A percentile compares a stretch with the other conserved stretches of the same genome.
Evolutionary conservation across 164 flowering plant genomes (phyloP).

Genomic region (Tinospora cordifolia): DNA sequence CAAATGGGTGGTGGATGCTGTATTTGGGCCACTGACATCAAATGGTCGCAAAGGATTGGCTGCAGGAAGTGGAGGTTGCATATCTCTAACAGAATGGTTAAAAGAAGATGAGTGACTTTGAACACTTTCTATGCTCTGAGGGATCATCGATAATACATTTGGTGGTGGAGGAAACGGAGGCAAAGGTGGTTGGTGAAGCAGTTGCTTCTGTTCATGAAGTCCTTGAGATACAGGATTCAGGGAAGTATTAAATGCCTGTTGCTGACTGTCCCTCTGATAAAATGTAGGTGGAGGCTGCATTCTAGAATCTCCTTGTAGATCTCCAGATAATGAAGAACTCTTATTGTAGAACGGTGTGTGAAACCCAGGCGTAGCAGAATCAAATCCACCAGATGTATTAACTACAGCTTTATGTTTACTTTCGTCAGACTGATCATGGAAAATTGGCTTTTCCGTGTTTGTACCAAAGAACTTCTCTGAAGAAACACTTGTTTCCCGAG

Average conservation of each 20-base stretch:
- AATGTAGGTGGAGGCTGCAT: constrained; percentile 30
- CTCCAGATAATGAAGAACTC: constrained; percentile 32
- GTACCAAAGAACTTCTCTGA: constrained; percentile 44
- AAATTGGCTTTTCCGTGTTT: constrained; percentile 16
- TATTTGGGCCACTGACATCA: constrained; percentile 22
- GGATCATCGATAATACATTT: constrained; percentile 37
- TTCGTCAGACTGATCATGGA: constrained; percentile 54
- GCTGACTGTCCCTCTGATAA: constrained; percentile 36
- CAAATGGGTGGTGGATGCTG: constrained; percentile 8
- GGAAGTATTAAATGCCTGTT: constrained; percentile 26
- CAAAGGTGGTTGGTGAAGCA: constrained; percentile 67
- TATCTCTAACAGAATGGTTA: constrained; percentile 34
- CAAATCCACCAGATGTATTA: constrained; percentile 30
- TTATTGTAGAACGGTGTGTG: constrained; percentile 31
- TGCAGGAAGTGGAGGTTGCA: constrained; percentile 31
- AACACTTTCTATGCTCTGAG: constrained; percentile 39
- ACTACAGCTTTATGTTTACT: constrained; percentile 28
- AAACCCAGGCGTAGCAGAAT: constrained; percentile 33
- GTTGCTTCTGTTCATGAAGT: constrained; percentile 47
- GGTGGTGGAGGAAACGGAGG: constrained; percentile 86
- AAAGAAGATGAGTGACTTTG: constrained; percentile 43
- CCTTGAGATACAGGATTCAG: constrained; percentile 45
- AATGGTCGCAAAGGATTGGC: constrained; percentile 40
- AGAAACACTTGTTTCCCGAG: constrained; percentile 74
- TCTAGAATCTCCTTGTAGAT: constrained; percentile 39